phyloP scores from a whole-genome alignment of 208 protist genomes.

The Wallacemonas rigidus region DNA sequence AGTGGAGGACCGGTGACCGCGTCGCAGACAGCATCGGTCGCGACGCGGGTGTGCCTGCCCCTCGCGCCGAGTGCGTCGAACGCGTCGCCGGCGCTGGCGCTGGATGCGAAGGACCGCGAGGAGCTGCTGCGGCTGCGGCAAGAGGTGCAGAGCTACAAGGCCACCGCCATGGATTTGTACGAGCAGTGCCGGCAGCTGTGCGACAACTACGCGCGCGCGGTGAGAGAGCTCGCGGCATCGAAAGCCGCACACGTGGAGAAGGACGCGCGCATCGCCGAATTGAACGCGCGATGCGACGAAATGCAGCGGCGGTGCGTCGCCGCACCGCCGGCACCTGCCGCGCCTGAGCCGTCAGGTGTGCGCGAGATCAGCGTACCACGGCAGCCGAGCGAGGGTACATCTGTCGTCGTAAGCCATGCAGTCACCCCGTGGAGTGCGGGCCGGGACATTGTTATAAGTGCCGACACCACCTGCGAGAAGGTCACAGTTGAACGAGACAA shows the following conservation, averaged over 20 bases:
- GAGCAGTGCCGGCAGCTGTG: slow-evolving; percentile 58
- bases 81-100: neutral
- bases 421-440: slow-evolving; percentile 17
- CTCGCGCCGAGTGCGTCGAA: no score
- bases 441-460: slow-evolving; percentile 7
- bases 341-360: neutral
- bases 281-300: slow-evolving; percentile 12
- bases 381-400: neutral
- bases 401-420: no score
- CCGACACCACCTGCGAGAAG: slow-evolving; percentile 4
- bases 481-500: no score
- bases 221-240: slow-evolving; percentile 42
- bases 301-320: no score
- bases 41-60: no score
- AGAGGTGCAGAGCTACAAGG: slow-evolving; percentile 46
- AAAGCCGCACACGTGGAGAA: slow-evolving; percentile 20
- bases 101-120: slow-evolving; percentile 8
- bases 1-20: neutral
- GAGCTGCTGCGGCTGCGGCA: slow-evolving; percentile 19
- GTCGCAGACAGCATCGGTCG: neutral
- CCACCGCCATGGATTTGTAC: slow-evolving; percentile 46
- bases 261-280: slow-evolving; percentile 30
- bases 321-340: no score
- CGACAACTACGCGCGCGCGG: slow-evolving; percentile 61
- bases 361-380: neutral